Evolutionary conservation across 768 basidiomycete genomes (phyloP), one percentile per base, ranked within the genome.

Genomic region (Polyporus arcularius): DNA sequence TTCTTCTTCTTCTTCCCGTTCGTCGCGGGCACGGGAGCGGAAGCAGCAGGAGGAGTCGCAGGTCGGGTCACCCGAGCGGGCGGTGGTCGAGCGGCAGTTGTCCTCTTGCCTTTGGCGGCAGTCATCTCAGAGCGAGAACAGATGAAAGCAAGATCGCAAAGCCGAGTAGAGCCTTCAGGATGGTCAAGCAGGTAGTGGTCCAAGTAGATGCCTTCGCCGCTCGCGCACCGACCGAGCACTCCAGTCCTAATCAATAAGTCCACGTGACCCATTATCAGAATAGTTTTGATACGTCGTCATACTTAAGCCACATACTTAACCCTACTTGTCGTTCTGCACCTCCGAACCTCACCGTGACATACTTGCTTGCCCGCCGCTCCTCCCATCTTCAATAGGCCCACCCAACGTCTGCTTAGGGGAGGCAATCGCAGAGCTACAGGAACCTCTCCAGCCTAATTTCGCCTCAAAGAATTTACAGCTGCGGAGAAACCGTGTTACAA

Each of bases 1-100:
- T 81, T 82, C 72, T 79, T 81, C 59, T 74, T 75, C 72, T 74
- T 76, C 78, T 75, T 81, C 41, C 68, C 67, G 41, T 68, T 71
- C 41, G 66, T 41, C 16, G 63, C 32, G 18, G 62, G 54, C 4
- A 55, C n/a, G 14, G 64, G 54, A 28, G 66, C 39, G 7, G 63
- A 14, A 21, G 65, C 11, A 4, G 60, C 35, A 6, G 62, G 52
- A 21, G 67, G 65, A 41, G 58, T 60, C 41, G 64, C 58, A 43
- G 65, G 54, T 28, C 61, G 56, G 21, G 61, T 50, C 50, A 48
- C 58, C 42, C 60, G 60, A 48, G 60, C 39, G 28, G 57, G 57
- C 28, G 61, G 53, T 41, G 64, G 57, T 12, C 61, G 57, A 49
- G 57, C 61, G 31, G 61, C 50, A 12, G 59, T 45, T 60, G 59